A percentile compares a stretch with the other conserved stretches of the same genome.
Evolutionary conservation across 441 rosid species (phyloP).

Genomic region (Syzygium malaccense): DNA sequence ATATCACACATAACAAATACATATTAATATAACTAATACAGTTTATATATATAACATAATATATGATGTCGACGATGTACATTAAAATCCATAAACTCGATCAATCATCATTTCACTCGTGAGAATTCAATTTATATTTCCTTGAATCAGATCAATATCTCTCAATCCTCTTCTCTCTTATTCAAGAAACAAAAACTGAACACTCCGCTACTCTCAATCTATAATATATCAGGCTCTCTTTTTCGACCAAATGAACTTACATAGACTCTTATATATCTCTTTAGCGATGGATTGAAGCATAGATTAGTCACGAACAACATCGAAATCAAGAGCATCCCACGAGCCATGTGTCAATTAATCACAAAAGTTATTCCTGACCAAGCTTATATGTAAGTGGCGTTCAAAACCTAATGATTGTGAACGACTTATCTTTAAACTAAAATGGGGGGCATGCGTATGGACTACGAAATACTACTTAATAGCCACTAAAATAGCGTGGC

Average conservation of each 20-base stretch:
- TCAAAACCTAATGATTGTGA: too few relatives aligned
- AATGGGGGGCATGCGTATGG: background rate
- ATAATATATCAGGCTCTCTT: background rate
- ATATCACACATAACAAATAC: fast-evolving
- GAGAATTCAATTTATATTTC: background rate
- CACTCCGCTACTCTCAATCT: background rate
- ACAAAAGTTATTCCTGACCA: too few relatives aligned
- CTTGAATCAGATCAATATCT: background rate
- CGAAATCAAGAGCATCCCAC: background rate
- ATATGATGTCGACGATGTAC: background rate
- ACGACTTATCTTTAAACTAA: background rate
- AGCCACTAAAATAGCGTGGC: background rate
- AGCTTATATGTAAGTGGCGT: too few relatives aligned
- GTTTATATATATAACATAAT: background rate
- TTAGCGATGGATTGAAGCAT: background rate
- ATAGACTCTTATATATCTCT: background rate
- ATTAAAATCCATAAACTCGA: background rate
- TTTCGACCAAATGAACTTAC: background rate
- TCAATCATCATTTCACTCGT: background rate
- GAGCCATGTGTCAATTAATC: background rate
- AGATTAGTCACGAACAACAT: background rate
- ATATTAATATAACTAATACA: background rate
- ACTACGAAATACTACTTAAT: background rate
- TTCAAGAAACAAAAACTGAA: background rate
- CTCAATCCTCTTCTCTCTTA: background rate